Percentiles rank a stretch among this genome's conserved stretches.
Conservation (phyloP, 352 stramenopile genomes). For the Pythium pyrilobum region DNA sequence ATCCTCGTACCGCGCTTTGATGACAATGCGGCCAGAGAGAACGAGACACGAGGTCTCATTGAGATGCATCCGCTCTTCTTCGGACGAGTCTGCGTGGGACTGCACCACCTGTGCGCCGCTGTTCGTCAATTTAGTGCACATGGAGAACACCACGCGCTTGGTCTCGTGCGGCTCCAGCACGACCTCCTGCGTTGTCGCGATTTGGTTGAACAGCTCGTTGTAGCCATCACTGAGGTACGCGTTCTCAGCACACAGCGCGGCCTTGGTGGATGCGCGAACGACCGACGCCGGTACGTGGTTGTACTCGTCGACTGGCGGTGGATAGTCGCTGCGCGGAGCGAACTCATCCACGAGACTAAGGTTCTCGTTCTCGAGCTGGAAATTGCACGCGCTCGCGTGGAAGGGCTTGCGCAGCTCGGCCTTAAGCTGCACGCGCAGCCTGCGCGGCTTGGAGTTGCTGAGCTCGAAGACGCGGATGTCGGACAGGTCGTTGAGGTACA, state of each 20-base stretch:
- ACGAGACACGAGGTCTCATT: constrained; percentile 81
- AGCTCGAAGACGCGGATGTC: constrained; percentile 82
- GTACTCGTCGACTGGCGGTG: constrained; percentile 47
- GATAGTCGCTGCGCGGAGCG: background rate
- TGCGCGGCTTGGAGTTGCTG: constrained; percentile 47
- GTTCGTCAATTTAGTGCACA: constrained; percentile 58
- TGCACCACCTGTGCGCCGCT: constrained; percentile 18
- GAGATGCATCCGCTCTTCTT: constrained; percentile 79
- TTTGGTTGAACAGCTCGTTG: constrained; percentile 89
- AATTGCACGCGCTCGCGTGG: constrained; percentile 64
- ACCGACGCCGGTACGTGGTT: constrained; percentile 73
- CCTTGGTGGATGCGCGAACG: constrained; percentile 60
- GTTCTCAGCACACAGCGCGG: constrained; percentile 66
- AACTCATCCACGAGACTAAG: constrained; percentile 42
- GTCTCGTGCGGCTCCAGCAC: constrained; percentile 60
- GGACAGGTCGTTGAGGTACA: constrained; percentile 86
- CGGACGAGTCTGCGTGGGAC: constrained; percentile 59
- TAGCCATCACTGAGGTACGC: constrained; percentile 82
- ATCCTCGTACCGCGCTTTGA: constrained; percentile 33
- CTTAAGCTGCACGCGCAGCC: constrained; percentile 57
- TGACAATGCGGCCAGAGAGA: constrained; percentile 53
- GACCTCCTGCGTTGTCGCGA: constrained; percentile 58
- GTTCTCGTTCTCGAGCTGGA: constrained; percentile 89
- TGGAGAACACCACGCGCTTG: constrained; percentile 65
- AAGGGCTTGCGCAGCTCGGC: constrained; percentile 81